These are phyloP conservation scores for Colletotrichum lindemuthianum DNA, from an alignment of 2,329 filamentous ascomycete genomes.

Conservation along the genomic window DNA sequence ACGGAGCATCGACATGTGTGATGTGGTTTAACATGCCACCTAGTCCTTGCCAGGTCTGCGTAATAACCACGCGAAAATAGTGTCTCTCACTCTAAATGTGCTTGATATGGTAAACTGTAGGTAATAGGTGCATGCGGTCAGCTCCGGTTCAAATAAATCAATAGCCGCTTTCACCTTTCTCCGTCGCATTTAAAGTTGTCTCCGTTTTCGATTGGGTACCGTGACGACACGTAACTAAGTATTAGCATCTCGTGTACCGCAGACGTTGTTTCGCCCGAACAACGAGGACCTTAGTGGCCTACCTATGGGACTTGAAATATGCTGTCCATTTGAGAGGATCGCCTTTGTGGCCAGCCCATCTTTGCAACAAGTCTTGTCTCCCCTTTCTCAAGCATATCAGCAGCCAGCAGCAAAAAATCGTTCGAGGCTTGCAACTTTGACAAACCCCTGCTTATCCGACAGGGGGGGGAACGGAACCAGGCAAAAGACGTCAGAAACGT, in stretches of 20 bases:
- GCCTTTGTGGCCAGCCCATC: no score
- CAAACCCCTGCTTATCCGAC: background rate
- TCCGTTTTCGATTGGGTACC: slow-evolving; percentile 30
- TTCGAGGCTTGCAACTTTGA: no score
- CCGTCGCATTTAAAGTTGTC: slow-evolving; percentile 14
- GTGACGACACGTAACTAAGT: slow-evolving; percentile 28
- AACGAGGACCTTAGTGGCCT: no score
- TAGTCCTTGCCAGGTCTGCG: no score
- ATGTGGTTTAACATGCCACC: no score
- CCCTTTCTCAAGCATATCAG: slow-evolving; percentile 10
- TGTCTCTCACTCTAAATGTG: no score
- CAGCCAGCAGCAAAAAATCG: background rate
- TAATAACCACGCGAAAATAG: no score
- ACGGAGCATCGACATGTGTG: background rate
- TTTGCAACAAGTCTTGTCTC: no score
- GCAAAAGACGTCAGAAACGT: slow-evolving; percentile 18
- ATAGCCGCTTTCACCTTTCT: slow-evolving; percentile 12
- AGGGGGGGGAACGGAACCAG: slow-evolving; percentile 23
- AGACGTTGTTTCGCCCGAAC: background rate
- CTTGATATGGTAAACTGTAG: background rate
- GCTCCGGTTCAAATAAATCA: background rate
- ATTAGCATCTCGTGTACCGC: background rate
- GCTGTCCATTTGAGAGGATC: no score
- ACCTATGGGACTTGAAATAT: no score
- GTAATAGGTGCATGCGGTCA: background rate